phyloP scores from a whole-genome alignment of 225 moss, liverwort and hornwort genomes.

The Pseudoscleropodium purum region DNA sequence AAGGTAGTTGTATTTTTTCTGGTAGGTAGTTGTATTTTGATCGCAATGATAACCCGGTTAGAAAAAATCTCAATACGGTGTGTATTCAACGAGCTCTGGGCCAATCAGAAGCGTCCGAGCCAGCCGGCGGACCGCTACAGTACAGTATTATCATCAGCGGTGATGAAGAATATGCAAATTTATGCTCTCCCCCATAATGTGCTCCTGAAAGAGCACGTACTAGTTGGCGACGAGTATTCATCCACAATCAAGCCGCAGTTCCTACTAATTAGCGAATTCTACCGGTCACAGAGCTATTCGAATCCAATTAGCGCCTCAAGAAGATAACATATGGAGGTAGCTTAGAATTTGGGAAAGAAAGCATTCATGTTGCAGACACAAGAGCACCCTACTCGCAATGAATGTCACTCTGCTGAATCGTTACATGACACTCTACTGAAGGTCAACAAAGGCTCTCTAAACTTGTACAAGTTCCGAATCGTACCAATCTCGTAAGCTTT shows the following conservation, averaged over 20 bases:
- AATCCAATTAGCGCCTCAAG: not conserved
- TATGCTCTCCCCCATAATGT: not conserved
- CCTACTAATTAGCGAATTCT: not conserved
- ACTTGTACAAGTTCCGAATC: no score
- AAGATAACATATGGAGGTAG: not conserved
- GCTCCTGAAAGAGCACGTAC: not conserved
- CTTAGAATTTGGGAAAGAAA: not conserved
- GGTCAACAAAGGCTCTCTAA: not conserved
- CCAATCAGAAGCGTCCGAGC: no score
- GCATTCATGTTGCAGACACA: not conserved
- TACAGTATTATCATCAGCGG: not conserved
- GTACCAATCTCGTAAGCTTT: no score
- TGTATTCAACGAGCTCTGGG: no score
- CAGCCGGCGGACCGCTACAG: no score
- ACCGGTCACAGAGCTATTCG: not conserved
- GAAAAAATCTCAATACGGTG: no score
- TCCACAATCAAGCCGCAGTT: not conserved
- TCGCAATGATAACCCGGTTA: no score
- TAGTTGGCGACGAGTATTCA: not conserved
- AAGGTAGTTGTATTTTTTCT: no score
- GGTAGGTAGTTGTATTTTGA: no score
- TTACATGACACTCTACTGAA: not conserved
- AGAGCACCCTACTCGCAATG: not conserved
- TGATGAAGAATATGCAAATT: not conserved
- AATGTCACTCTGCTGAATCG: not conserved